phyloP scores from a whole-genome alignment of 2,329 filamentous ascomycete genomes.

The Ophiostoma sp. region DNA sequence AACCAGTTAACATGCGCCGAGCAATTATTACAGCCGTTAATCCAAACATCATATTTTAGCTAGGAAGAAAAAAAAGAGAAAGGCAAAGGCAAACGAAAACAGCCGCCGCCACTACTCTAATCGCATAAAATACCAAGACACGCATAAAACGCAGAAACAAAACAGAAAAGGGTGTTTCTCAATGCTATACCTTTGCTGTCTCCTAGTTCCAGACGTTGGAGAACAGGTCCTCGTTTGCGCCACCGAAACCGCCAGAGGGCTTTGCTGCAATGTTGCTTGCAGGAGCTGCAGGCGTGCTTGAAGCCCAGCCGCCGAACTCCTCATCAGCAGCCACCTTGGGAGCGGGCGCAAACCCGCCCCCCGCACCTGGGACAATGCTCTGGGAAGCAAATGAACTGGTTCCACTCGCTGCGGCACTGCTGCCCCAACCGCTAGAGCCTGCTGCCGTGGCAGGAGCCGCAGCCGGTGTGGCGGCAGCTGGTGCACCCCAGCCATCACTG shows the following conservation, averaged over 20 bases:
- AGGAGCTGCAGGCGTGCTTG: slow-evolving; percentile 49
- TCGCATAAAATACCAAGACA: not conserved
- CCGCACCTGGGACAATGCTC: slow-evolving; percentile 56
- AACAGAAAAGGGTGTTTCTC: not conserved
- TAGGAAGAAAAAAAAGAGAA: not conserved
- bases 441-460: slow-evolving; percentile 31
- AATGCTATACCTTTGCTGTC: not conserved
- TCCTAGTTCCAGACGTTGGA: slow-evolving; percentile 85
- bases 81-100: not conserved
- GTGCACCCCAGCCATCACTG: slow-evolving; percentile 69
- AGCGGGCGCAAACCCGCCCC: slow-evolving; percentile 58
- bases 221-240: slow-evolving; percentile 78
- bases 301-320: slow-evolving; percentile 94
- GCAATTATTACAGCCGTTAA: not conserved
- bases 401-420: slow-evolving; percentile 27
- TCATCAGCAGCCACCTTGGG: slow-evolving; percentile 81
- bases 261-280: slow-evolving; percentile 40
- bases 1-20: not conserved
- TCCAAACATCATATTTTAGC: not conserved
- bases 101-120: slow-evolving; percentile 9
- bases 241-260: slow-evolving; percentile 54
- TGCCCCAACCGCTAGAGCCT: slow-evolving; percentile 53
- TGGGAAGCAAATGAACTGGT: slow-evolving; percentile 50
- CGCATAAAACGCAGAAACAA: not conserved
- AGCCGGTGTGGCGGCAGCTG: slow-evolving; percentile 32